Conservation (phyloP, 2,329 filamentous ascomycete species). For the Phaeosphaeriaceae sp. region DNA sequence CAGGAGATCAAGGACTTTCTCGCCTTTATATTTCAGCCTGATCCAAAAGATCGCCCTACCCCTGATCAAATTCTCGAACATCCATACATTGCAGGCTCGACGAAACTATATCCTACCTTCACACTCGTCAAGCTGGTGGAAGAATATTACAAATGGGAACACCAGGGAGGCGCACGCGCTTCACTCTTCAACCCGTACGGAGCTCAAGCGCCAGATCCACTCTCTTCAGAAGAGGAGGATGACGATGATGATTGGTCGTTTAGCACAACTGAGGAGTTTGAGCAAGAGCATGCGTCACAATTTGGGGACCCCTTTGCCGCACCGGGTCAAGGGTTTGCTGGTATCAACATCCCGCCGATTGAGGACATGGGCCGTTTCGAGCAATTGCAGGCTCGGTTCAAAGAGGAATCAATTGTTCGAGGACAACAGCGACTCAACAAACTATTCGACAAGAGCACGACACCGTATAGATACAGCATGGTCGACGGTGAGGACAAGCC, state of each 20-base stretch:
- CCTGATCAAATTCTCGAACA: slow-evolving; percentile 74
- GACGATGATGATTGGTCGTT: slow-evolving; percentile 68
- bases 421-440: slow-evolving; percentile 64
- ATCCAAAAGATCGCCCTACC: slow-evolving; percentile 71
- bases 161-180: slow-evolving; percentile 71
- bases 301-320: slow-evolving; percentile 54
- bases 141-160: slow-evolving; percentile 77
- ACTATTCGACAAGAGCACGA: slow-evolving; percentile 62
- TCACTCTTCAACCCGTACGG: slow-evolving; percentile 67
- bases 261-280: slow-evolving; percentile 67
- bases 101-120: slow-evolving; percentile 67
- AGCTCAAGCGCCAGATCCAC: slow-evolving; percentile 62
- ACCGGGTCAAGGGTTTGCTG: slow-evolving; percentile 36
- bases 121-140: slow-evolving; percentile 70
- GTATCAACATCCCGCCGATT: slow-evolving; percentile 46
- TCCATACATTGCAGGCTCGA: slow-evolving; percentile 70
- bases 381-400: slow-evolving; percentile 57
- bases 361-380: slow-evolving; percentile 41
- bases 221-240: slow-evolving; percentile 33
- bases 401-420: slow-evolving; percentile 63
- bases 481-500: slow-evolving; percentile 52
- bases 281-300: slow-evolving; percentile 51
- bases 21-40: slow-evolving; percentile 73
- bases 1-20: slow-evolving; percentile 71
- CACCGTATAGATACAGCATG: slow-evolving; percentile 65